Base-by-base conservation (phyloP, 2,329 filamentous ascomycete species). In the Penicillium sp. region DNA sequence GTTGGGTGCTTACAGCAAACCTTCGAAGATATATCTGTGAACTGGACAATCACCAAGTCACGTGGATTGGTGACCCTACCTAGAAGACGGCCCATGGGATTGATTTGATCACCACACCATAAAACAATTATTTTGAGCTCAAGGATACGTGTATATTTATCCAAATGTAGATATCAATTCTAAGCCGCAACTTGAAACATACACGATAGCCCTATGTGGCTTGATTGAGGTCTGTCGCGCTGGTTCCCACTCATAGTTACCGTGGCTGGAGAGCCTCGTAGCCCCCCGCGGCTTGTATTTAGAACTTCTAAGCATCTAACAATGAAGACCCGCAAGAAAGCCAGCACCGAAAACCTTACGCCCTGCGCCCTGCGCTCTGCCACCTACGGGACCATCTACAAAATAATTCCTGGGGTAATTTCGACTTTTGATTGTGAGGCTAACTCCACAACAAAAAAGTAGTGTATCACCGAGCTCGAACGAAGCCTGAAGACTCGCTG, bases 351-450 rank as follows among this genome's bases (percentile, higher is more conserved):
- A 21, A 9, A 1, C 1, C 29, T n/a, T 33, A 19, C 8, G 0
- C n/a, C n/a, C 44, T 46, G 33, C 7, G 11, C 16, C 27, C 44
- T 46, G 21, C n/a, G 3, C 33, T 16, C 5, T 16, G 6, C 15
- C 11, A 2, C 29, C 15, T n/a, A 25, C 19, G 2, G 9, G 19
- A 36, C 8, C 8, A 39, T 15, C 11, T 25, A 50, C 23, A 29
- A 27, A 2, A 11, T 6, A 50, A 38, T 15, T 27, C 31, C 25
- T 5, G 16, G 21, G 39, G 21, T 23, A 50, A 23, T 50, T 27
- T 19, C 21, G n/a, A 23, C 27, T 48, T 47, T 53, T 29, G 31
- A 53, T 53, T 53, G 41, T 48, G 41, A 53, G 50, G 50, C 41
- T 53, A 48, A 48, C 16, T 19, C 11, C 50, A 47, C 50, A 39